phyloP scores from a whole-genome alignment of 108 stramenopile genomes.

The Schizochytrium sp. region DNA sequence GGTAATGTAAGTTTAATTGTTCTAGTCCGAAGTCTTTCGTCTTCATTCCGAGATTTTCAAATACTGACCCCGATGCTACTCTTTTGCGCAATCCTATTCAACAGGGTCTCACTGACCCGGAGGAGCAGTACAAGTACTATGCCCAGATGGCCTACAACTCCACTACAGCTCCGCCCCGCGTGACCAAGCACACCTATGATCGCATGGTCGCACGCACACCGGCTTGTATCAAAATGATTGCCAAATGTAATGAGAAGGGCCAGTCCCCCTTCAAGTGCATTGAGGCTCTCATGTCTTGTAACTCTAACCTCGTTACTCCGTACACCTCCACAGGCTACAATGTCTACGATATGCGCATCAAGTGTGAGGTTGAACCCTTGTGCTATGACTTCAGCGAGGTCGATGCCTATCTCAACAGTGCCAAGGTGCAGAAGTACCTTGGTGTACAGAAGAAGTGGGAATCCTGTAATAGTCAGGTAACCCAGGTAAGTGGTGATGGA shows the following conservation, averaged over 20 bases:
- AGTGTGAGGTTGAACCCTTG: conserved; percentile 83
- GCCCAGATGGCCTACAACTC: conserved; percentile 88
- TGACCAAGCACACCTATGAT: conserved; percentile 62
- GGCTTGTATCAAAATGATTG: conserved; percentile 82
- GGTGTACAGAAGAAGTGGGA: conserved; percentile 63
- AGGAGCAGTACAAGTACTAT: conserved; percentile 87
- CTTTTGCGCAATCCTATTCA: too few relatives aligned
- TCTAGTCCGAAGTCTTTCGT: not conserved
- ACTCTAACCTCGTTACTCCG: conserved; percentile 83
- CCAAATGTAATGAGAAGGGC: conserved; percentile 83
- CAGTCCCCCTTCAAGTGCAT: conserved; percentile 80
- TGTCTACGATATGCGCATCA: conserved; percentile 92
- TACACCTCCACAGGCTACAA: conserved; percentile 89
- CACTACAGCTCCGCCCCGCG: not conserved
- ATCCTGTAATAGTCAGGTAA: conserved; percentile 63
- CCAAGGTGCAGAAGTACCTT: conserved; percentile 70
- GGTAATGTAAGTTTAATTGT: conserved; percentile 75
- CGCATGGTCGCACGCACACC: conserved; percentile 83
- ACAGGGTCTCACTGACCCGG: conserved; percentile 89
- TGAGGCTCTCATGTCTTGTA: conserved; percentile 83
- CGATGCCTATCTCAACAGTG: conserved; percentile 84
- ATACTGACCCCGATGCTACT: too few relatives aligned
- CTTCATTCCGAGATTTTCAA: too few relatives aligned
- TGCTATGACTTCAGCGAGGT: conserved; percentile 93
- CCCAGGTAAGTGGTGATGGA: not conserved